Conservation (phyloP, 2,329 filamentous ascomycete species). For the Venturia aucupariae region DNA sequence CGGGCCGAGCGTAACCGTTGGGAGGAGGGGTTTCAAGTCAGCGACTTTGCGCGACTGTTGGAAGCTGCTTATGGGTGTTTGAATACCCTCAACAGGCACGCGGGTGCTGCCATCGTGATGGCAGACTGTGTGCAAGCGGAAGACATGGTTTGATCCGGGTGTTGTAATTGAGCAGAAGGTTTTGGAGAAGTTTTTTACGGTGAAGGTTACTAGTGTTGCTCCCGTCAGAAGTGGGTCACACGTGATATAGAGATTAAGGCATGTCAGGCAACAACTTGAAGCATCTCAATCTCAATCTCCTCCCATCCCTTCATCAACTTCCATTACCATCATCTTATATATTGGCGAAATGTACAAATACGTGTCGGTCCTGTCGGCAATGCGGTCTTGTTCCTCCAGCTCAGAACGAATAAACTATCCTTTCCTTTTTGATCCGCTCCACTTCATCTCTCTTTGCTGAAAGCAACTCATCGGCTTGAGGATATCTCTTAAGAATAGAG, state of each 20-base stretch:
- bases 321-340: neutral
- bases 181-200: neutral
- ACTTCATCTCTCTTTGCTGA: neutral
- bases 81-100: neutral
- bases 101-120: neutral
- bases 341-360: neutral
- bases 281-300: too few relatives aligned
- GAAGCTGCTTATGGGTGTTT: neutral
- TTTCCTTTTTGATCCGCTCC: neutral
- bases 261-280: too few relatives aligned
- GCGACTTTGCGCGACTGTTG: neutral
- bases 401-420: neutral
- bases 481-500: neutral
- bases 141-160: neutral
- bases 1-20: neutral
- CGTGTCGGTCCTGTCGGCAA: neutral
- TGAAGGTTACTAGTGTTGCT: too few relatives aligned
- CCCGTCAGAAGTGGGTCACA: neutral
- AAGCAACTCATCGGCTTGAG: neutral
- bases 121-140: neutral
- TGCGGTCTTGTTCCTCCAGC: neutral
- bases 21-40: neutral
- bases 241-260: neutral
- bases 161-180: neutral
- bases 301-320: neutral